Percentiles rank a stretch among this genome's conserved stretches.
Evolutionary conservation across 2,329 filamentous ascomycete genomes (phyloP).

Genomic region (Sporothrix pallida): DNA sequence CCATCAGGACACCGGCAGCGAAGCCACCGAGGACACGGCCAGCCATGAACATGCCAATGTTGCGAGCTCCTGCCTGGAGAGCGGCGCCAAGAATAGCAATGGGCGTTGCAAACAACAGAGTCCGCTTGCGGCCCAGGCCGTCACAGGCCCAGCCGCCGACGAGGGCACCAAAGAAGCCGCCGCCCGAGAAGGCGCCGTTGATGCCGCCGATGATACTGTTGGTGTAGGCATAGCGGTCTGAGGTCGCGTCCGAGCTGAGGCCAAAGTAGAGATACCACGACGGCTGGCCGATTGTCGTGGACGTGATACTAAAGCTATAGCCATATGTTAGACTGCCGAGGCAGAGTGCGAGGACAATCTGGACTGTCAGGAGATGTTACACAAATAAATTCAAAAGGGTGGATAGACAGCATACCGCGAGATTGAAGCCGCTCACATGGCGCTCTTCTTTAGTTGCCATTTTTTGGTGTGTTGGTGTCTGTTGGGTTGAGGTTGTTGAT

Average conservation of each 20-base stretch:
- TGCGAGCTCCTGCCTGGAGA: constrained; percentile 35
- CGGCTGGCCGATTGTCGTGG: constrained; percentile 24
- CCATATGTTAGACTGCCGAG: constrained; percentile 16
- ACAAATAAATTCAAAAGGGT: no score
- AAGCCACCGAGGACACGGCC: constrained; percentile 51
- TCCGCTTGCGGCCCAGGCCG: constrained; percentile 24
- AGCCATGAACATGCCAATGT: constrained; percentile 38
- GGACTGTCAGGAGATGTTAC: background rate
- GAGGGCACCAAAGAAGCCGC: constrained; percentile 32
- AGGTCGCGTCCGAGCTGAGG: background rate
- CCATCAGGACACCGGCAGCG: constrained; percentile 46
- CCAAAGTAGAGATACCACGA: constrained; percentile 28
- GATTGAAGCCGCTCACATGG: constrained; percentile 25
- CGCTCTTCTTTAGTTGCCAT: constrained; percentile 25
- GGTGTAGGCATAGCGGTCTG: constrained; percentile 11
- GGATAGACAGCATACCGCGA: background rate
- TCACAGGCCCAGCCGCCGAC: constrained; percentile 12
- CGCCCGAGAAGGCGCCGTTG: constrained; percentile 27
- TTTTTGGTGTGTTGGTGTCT: background rate
- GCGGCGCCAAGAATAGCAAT: constrained; percentile 22
- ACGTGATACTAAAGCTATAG: constrained; percentile 23
- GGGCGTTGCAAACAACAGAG: constrained; percentile 20
- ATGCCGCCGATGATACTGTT: constrained; percentile 29
- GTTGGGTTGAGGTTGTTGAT: background rate
- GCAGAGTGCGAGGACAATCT: constrained; percentile 24